Percentiles rank a stretch among this genome's conserved stretches.
These are phyloP conservation scores for Claviceps pusilla DNA, from an alignment of 2,329 filamentous ascomycete species.

Conservation along the genomic window DNA sequence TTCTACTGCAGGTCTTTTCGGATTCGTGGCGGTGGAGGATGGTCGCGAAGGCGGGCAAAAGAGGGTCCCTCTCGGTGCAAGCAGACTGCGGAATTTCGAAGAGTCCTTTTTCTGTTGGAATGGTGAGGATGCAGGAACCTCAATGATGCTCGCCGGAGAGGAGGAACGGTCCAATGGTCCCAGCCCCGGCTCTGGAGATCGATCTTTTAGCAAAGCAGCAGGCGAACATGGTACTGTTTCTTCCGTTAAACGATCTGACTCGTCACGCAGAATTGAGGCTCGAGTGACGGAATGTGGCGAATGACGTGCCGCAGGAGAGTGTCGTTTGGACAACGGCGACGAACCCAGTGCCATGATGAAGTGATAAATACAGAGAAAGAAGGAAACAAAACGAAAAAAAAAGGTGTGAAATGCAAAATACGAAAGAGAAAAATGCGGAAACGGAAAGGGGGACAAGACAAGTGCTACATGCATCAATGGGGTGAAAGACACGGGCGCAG, in stretches of 20 bases:
- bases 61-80: slow-evolving; percentile 62
- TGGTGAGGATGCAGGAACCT: slow-evolving; percentile 84
- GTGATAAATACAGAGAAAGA: not conserved
- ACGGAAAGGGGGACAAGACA: not conserved
- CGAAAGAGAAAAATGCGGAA: not conserved
- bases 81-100: slow-evolving; percentile 34
- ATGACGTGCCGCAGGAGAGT: slow-evolving; percentile 14
- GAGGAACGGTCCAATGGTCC: slow-evolving; percentile 18
- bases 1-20: slow-evolving; percentile 23
- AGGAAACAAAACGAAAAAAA: not conserved
- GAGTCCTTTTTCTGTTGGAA: slow-evolving; percentile 26
- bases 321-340: slow-evolving; percentile 19
- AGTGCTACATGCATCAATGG: not conserved
- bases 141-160: slow-evolving; percentile 39
- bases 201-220: slow-evolving; percentile 19
- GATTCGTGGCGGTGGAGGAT: slow-evolving; percentile 10
- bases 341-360: slow-evolving; percentile 15
- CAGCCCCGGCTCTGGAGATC: slow-evolving; percentile 14
- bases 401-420: not conserved
- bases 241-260: slow-evolving; percentile 30
- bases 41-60: slow-evolving; percentile 38
- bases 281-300: slow-evolving; percentile 13
- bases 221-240: slow-evolving; percentile 33
- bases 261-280: slow-evolving; percentile 14
- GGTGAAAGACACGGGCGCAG: not conserved